Percentiles rank a stretch among this genome's conserved stretches.
Conservation (phyloP, 257 asterid genomes). For the Rehmannia glutinosa region DNA sequence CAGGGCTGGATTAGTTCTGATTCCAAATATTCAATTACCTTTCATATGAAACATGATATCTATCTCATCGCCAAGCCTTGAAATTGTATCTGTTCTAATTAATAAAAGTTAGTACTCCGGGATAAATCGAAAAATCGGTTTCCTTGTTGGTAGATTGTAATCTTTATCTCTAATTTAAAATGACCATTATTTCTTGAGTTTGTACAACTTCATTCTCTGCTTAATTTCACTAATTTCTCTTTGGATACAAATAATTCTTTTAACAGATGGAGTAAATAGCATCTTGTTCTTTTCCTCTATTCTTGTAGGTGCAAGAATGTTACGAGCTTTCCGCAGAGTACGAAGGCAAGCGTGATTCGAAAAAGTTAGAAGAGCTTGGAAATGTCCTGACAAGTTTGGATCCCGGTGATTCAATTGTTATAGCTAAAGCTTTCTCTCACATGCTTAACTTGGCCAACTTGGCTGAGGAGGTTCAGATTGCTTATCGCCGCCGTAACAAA, state of each 20-base stretch:
- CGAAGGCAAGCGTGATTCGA: constrained; percentile 44
- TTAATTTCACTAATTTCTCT: neutral
- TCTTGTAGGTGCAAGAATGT: constrained; percentile 47
- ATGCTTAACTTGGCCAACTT: constrained; percentile 68
- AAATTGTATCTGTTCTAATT: no score
- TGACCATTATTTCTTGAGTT: neutral
- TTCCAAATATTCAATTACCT: neutral
- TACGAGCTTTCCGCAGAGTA: constrained; percentile 61
- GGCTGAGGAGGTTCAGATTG: constrained; percentile 69
- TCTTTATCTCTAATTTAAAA: neutral
- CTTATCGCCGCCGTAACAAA: constrained; percentile 44
- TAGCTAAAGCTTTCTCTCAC: constrained; percentile 57
- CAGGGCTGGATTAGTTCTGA: neutral
- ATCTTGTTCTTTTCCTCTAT: neutral
- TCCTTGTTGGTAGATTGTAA: neutral
- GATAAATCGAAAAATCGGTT: neutral
- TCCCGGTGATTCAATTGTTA: constrained; percentile 56
- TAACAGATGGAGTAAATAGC: neutral
- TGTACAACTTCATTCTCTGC: neutral
- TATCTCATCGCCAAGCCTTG: neutral
- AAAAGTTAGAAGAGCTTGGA: constrained; percentile 58
- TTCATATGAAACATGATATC: neutral
- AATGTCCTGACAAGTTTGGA: constrained; percentile 46
- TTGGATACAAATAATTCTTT: neutral
- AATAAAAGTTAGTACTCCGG: neutral